Base-by-base conservation (phyloP, 139 green algal species). In the Eudorina sp. region DNA sequence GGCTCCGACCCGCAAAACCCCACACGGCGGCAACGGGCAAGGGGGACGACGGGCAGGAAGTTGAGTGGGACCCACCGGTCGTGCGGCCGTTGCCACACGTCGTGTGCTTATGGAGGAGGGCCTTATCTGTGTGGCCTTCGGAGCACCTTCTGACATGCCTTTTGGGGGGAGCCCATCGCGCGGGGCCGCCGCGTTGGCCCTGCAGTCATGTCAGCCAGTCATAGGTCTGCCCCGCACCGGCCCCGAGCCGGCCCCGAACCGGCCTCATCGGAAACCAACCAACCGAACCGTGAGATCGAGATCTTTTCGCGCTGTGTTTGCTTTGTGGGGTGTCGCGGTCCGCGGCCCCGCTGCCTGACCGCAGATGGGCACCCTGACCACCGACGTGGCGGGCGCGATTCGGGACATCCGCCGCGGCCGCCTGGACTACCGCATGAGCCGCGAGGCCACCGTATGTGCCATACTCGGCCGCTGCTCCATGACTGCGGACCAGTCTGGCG, bases 351-450 rank as follows among this genome's bases (percentile, higher is more conserved):
- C 46, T 11, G 19, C 46, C n/a, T 53, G 14, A 16, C 53, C 53
- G 43, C 83, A 94, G 91, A 78, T 97, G 76, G 97, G 97, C 53
- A 99, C 96, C 16, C 90, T 99, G 6, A 97, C 96, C 0, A 40
- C 68, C 0, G 88, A 97, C 66, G 92, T 99, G 38, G 91, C 72
- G 0, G 82, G 75, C 3, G 96, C 96, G 1, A 85, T 99, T 23
- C 31, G 66, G 25, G 88, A 92, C n/a, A 90, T 79, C 62, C 96
- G 96, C 82, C 70, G 80, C 21, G 97, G 97, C 25, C 88, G 92
- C 6, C 91, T 98, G n/a, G 94, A 98, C 92, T 99, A 96, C 92
- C 91, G 94, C n/a, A 92, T 95, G 1, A 95, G 98, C 82, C 95
- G 94, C 60, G 93, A 93, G 21, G 94, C 77, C 31, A 92, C 96